These are phyloP conservation scores for Penicillium crustosum DNA, from an alignment of 2,329 filamentous ascomycete genomes.

Conservation along the genomic window DNA sequence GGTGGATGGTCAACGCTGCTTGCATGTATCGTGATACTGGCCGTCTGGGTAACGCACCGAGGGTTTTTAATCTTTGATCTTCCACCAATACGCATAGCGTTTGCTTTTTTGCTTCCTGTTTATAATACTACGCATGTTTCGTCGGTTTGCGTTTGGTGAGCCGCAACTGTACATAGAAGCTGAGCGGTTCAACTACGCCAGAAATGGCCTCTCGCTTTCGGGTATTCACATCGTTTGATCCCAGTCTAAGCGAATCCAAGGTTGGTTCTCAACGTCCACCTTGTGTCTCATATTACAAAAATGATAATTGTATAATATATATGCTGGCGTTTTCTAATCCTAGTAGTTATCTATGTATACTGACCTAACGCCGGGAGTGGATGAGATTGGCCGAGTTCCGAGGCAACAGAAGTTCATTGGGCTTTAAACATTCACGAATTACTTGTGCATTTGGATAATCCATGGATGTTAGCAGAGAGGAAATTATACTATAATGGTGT, in stretches of 20 bases:
- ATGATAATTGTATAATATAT: not conserved
- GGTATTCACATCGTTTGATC: not conserved
- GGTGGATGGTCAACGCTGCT: conserved; percentile 63
- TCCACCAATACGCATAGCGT: not conserved
- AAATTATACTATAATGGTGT: not conserved
- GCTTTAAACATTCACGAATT: not conserved
- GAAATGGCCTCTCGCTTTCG: not conserved
- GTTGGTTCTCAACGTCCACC: not conserved
- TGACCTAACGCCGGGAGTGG: no score
- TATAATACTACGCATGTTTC: not conserved
- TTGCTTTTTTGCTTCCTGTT: conserved; percentile 2
- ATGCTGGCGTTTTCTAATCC: not conserved
- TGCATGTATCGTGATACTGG: conserved; percentile 42
- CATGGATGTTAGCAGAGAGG: not conserved
- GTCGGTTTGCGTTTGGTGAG: not conserved
- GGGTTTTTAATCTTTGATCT: conserved; percentile 36
- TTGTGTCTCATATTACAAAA: not conserved
- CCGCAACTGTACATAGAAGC: not conserved
- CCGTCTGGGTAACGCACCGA: conserved; percentile 39
- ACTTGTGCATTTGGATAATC: not conserved
- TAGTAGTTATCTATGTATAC: not conserved
- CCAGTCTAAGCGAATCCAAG: not conserved
- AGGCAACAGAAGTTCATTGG: not conserved
- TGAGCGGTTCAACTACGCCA: not conserved
- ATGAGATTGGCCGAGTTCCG: not conserved